Conservation (phyloP, 1,284 basidiomycete species). For the Athelia sp. region DNA sequence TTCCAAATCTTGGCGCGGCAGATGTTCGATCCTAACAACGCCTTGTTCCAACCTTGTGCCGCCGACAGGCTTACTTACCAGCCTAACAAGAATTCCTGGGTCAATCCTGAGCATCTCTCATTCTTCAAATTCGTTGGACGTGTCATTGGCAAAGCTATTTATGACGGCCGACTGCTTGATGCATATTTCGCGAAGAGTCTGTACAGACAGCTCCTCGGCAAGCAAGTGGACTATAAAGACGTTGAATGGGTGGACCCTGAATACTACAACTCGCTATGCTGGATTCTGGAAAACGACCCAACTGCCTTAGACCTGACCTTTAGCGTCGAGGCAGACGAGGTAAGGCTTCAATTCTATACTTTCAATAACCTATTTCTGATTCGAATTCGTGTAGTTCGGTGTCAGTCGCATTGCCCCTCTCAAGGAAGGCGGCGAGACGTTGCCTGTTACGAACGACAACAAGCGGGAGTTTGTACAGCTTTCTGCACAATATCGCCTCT, state of each 20-base stretch:
- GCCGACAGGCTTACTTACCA: constrained; percentile 94
- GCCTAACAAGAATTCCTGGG: constrained; percentile 92
- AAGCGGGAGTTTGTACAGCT: constrained; percentile 95
- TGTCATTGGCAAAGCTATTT: constrained; percentile 95
- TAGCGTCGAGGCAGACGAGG: constrained; percentile 89
- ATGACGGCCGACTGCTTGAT: constrained; percentile 93
- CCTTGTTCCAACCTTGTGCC: constrained; percentile 95
- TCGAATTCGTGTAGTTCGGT: constrained; percentile 61
- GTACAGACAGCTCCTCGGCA: constrained; percentile 90
- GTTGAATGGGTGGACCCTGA: constrained; percentile 97
- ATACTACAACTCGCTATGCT: constrained; percentile 90
- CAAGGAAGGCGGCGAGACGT: constrained; percentile 77
- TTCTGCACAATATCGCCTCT: constrained; percentile 86
- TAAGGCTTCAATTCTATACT: constrained; percentile 29
- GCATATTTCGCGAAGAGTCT: constrained; percentile 97
- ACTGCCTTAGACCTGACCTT: constrained; percentile 83
- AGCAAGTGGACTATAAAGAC: constrained; percentile 89
- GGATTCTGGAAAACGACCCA: constrained; percentile 91
- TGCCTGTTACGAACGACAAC: constrained; percentile 92
- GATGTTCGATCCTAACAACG: constrained; percentile 99
- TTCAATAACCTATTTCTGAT: constrained; percentile 4
- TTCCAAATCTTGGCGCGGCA: constrained; percentile 96
- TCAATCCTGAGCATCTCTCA: constrained; percentile 91
- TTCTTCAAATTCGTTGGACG: constrained; percentile 99
- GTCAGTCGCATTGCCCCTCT: constrained; percentile 82